These are phyloP conservation scores for Perkinsela sp. DNA, from an alignment of 208 protist species.

Conservation along the genomic window DNA sequence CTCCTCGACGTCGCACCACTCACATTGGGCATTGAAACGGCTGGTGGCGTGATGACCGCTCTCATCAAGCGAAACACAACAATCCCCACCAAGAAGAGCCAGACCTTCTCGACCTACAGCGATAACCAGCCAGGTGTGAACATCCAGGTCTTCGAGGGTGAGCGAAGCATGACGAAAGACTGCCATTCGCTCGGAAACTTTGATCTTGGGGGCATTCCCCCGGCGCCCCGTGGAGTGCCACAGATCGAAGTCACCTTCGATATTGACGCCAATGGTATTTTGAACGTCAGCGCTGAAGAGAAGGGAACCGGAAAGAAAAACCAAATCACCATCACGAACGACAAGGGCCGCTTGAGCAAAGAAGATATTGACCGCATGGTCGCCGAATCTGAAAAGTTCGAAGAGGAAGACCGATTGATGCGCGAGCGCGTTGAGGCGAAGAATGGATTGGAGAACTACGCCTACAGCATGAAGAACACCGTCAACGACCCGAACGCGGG, in stretches of 20 bases:
- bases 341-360: constrained; percentile 50
- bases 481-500: constrained; percentile 70
- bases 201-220: constrained; percentile 80
- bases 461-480: constrained; percentile 78
- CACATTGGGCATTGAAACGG: constrained; percentile 68
- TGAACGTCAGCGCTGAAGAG: constrained; percentile 79
- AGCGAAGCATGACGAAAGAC: constrained; percentile 90
- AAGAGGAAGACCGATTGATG: constrained; percentile 39
- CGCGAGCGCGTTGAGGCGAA: constrained; percentile 33
- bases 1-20: constrained; percentile 62
- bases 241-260: constrained; percentile 91
- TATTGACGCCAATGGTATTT: constrained; percentile 87
- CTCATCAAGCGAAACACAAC: constrained; percentile 22
- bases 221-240: constrained; percentile 70
- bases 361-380: constrained; percentile 68
- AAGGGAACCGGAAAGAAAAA: constrained; percentile 75
- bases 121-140: constrained; percentile 48
- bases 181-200: constrained; percentile 89
- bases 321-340: constrained; percentile 85
- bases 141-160: constrained; percentile 82
- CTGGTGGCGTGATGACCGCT: constrained; percentile 64
- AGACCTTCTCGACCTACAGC: constrained; percentile 29
- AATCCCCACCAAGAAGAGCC: constrained; percentile 22
- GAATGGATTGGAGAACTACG: constrained; percentile 60
- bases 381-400: constrained; percentile 35